A percentile compares a stretch with the other conserved stretches of the same genome.
Evolutionary conservation across 176 grass and related monocot species (phyloP).

Genomic region (Oryza longistaminata): DNA sequence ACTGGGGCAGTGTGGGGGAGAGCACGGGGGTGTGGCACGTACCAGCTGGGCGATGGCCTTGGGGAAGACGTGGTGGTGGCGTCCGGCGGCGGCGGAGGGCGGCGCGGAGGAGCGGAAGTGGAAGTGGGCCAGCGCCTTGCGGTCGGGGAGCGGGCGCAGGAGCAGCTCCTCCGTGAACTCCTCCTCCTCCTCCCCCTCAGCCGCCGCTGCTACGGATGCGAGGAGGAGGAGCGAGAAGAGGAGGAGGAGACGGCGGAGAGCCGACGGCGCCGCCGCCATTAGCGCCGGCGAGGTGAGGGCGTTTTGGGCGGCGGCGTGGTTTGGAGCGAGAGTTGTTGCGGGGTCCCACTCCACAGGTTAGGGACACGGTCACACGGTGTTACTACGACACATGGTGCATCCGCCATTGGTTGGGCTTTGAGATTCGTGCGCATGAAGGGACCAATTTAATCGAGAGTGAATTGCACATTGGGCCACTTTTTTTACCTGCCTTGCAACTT

Average conservation of each 20-base stretch:
- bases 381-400: no score
- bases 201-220: neutral
- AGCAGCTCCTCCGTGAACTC: constrained; percentile 84
- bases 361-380: no score
- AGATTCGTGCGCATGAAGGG: no score
- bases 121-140: constrained; percentile 83
- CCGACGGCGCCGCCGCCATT: constrained; percentile 40
- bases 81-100: constrained; percentile 39
- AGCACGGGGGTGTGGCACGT: neutral
- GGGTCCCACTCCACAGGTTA: neutral
- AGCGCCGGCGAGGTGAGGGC: neutral
- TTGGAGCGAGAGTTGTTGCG: neutral
- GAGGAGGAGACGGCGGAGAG: neutral
- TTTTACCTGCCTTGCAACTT: no score
- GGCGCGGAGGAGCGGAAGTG: constrained; percentile 70
- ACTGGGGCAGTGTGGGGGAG: neutral
- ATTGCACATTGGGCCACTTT: no score
- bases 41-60: constrained; percentile 94
- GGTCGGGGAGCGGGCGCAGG: constrained; percentile 82
- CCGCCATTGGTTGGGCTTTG: no score
- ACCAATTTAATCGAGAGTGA: no score
- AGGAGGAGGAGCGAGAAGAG: constrained; percentile 22
- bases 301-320: neutral
- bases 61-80: constrained; percentile 81
- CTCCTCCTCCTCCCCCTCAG: constrained; percentile 21